Evolutionary conservation across 441 rosid genomes (phyloP).

Genomic region (Populus hybrid): DNA sequence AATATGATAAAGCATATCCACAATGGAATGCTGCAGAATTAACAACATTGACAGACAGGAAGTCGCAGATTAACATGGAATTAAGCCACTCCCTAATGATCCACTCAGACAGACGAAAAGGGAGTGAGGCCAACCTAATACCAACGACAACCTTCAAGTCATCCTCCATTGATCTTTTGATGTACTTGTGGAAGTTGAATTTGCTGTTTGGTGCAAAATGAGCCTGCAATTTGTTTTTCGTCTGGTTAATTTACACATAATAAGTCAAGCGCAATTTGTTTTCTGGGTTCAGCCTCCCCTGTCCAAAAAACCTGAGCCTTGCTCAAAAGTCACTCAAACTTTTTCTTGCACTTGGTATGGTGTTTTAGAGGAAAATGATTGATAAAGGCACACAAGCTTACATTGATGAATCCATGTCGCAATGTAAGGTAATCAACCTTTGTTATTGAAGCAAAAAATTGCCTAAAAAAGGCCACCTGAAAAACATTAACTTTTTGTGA

Average conservation of each 20-base stretch:
- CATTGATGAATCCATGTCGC: conserved; percentile 37
- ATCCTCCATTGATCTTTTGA: conserved; percentile 37
- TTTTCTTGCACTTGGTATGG: too few species aligned
- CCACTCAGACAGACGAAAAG: not conserved
- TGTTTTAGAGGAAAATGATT: not conserved
- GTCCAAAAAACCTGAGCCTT: too few species aligned
- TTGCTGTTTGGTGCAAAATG: conserved; percentile 30
- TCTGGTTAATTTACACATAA: too few species aligned
- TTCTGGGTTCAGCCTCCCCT: too few species aligned
- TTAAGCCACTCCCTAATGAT: not conserved
- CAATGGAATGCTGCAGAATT: conserved; percentile 29
- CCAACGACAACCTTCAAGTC: conserved; percentile 41
- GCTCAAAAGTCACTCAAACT: too few species aligned
- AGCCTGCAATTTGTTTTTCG: conserved; percentile 20
- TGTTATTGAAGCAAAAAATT: conserved; percentile 29
- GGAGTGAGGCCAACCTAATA: conserved; percentile 22
- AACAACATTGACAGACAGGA: not conserved
- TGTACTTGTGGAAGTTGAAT: conserved; percentile 12
- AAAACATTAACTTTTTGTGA: not conserved
- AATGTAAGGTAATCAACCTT: conserved; percentile 36
- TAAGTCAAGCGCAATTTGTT: too few species aligned
- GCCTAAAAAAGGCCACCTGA: conserved; percentile 36
- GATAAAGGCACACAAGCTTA: conserved; percentile 4
- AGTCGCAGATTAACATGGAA: not conserved
- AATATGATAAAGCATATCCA: conserved; percentile 33